Evolutionary conservation across 108 stramenopile genomes (phyloP).

Genomic region (Craspedostauros australis): DNA sequence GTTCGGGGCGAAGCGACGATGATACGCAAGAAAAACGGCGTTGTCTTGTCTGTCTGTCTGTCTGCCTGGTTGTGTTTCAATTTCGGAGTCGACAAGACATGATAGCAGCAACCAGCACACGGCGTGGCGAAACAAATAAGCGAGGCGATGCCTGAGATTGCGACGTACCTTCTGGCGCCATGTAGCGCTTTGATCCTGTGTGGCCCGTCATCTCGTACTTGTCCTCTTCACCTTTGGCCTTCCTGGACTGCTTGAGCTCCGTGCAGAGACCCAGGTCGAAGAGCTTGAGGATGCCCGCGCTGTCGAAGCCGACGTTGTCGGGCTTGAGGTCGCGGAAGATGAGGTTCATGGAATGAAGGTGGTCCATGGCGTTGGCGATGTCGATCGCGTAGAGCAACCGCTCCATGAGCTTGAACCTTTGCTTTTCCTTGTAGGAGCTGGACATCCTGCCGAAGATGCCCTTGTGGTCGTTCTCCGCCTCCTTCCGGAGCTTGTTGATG

Average conservation of each 20-base stretch:
- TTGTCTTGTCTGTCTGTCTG: too few species aligned
- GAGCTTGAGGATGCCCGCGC: constrained; percentile 23
- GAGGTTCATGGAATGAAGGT: constrained; percentile 47
- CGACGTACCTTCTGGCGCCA: constrained; percentile 47
- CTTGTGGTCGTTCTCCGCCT: constrained; percentile 8
- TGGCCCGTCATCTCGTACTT: constrained; percentile 54
- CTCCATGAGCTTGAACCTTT: constrained; percentile 14
- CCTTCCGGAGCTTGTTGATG: constrained; percentile 11
- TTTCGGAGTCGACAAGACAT: too few species aligned
- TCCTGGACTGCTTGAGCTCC: constrained; percentile 36
- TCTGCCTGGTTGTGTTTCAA: too few species aligned
- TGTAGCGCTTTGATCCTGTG: constrained; percentile 57
- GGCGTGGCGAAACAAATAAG: too few species aligned
- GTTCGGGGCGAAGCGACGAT: too few species aligned
- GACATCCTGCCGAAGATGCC: constrained; percentile 10
- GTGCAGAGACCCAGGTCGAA: constrained; percentile 63
- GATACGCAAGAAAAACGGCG: too few species aligned
- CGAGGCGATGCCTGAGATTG: background rate
- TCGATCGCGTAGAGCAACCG: constrained; percentile 22
- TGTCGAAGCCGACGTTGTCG: constrained; percentile 46
- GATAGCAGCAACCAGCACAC: too few species aligned
- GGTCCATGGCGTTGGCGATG: constrained; percentile 52
- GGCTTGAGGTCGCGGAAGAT: constrained; percentile 65
- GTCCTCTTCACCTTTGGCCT: constrained; percentile 15
- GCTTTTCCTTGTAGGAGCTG: constrained; percentile 17